phyloP scores from a whole-genome alignment of 768 basidiomycete genomes.

The Phanerochaete carnosa region DNA sequence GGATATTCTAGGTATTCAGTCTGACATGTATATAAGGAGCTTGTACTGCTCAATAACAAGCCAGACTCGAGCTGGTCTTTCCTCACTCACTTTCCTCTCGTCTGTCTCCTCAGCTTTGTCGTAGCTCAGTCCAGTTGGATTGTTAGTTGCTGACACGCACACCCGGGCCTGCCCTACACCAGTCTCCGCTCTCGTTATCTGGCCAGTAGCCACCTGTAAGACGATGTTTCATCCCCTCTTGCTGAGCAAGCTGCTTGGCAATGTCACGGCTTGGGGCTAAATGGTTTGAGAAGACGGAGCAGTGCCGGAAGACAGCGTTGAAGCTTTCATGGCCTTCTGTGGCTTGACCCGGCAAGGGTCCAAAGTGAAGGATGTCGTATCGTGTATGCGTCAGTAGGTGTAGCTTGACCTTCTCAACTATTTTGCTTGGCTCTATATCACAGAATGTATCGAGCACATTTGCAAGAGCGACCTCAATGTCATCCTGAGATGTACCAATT shows the following conservation, averaged over 20 bases:
- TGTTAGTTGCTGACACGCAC: too few species aligned
- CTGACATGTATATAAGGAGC: too few species aligned
- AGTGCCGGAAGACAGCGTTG: constrained; percentile 39
- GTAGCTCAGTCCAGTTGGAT: too few species aligned
- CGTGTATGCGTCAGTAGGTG: constrained; percentile 10
- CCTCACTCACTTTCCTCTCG: too few species aligned
- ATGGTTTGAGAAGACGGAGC: constrained; percentile 40
- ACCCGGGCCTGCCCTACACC: constrained; percentile 12
- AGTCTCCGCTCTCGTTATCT: not conserved
- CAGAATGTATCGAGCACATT: constrained; percentile 23
- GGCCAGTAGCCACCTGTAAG: too few species aligned
- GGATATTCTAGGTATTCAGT: too few species aligned
- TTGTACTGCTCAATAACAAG: too few species aligned
- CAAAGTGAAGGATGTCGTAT: constrained; percentile 15
- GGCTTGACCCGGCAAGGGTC: too few species aligned
- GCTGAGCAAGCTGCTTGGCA: constrained; percentile 11
- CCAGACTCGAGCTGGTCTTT: too few species aligned
- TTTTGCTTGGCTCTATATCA: constrained; percentile 9
- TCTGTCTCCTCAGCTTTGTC: too few species aligned
- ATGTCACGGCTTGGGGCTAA: constrained; percentile 31
- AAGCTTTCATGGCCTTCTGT: constrained; percentile 40
- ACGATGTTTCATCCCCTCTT: constrained; percentile 23
- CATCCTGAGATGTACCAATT: not conserved
- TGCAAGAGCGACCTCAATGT: constrained; percentile 22
- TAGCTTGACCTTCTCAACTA: constrained; percentile 13